Base-by-base conservation (phyloP, 345 rosid genomes). In the Bruguiera parviflora region DNA sequence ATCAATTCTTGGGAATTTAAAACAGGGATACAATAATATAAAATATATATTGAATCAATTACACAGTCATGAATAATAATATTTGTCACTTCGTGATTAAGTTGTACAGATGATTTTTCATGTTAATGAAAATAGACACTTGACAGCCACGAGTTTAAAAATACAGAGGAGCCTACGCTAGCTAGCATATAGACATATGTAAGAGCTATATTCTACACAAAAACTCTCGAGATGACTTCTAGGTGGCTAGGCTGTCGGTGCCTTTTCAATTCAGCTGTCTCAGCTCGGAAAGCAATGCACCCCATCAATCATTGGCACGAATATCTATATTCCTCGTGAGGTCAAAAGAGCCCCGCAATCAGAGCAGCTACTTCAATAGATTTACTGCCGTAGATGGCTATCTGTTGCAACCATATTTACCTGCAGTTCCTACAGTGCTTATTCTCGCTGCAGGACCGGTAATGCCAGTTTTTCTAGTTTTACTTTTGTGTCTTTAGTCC, bases 181-280 rank as follows among this genome's bases (percentile, higher is more conserved):
- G 13, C 49, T 43, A 43, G 18, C 3, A 0, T 43, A 43, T 43
- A 43, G 13, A 13, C 49, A 13, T 43, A 3, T 68, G 58, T 0
- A 33, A 68, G 58, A 29, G 24, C n/a, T 49, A 35, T 64, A 32
- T 67, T 78, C 65, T 65, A 76, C 82, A 70, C 47, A 65, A 73
- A 64, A 73, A 70, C n/a, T 61, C 24, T 73, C 13, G 58, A 63
- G 39, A 59, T 32, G 52, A 63, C 64, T 74, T 25, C 47, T 32
- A 29, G 7, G 64, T 32, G 53, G 39, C 49, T 18, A 59, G 27
- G 20, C 19, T 11, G 29, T 22, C 5, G 4, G 29, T 57, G 61
- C 32, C 55, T 27, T 51, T 22, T 33, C 10, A 33, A 8, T 8
- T 33, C 37, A 33, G 37, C 9, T 33, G 37, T 7, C 9, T 6